These are phyloP conservation scores for Perkinsus marinus DNA, from an alignment of 169 alveolate genomes.

Conservation along the genomic window DNA sequence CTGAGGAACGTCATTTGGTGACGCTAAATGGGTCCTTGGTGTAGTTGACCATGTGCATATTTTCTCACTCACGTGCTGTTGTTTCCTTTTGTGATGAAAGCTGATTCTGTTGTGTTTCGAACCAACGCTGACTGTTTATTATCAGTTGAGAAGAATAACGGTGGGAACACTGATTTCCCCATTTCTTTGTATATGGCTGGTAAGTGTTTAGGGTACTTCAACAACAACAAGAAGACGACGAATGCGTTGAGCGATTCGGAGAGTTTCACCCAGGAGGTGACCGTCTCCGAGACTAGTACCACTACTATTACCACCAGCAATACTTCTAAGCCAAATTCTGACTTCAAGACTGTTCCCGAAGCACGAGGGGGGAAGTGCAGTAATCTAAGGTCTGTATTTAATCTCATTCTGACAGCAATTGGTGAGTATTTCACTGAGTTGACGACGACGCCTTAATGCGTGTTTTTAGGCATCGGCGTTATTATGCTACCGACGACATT, in stretches of 20 bases:
- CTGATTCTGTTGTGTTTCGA: too few species aligned
- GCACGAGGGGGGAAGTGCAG: not conserved
- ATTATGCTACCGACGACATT: not conserved
- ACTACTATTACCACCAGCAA: not conserved
- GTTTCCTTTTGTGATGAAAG: too few species aligned
- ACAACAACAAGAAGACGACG: too few species aligned
- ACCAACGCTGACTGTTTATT: too few species aligned
- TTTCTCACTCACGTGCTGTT: too few species aligned
- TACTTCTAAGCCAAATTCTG: not conserved
- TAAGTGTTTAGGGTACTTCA: not conserved
- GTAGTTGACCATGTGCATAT: not conserved
- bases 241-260: not conserved
- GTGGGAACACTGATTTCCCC: not conserved
- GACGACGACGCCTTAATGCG: not conserved
- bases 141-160: not conserved
- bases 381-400: not conserved
- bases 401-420: not conserved
- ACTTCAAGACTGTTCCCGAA: not conserved
- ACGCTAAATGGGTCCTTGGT: not conserved
- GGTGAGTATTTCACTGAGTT: not conserved
- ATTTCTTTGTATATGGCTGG: not conserved
- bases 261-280: not conserved
- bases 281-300: not conserved
- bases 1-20: not conserved
- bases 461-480: not conserved